Percentiles rank a stretch among this genome's conserved stretches.
These are phyloP conservation scores for Clausena lansium DNA, from an alignment of 345 rosid genomes.

Conservation along the genomic window DNA sequence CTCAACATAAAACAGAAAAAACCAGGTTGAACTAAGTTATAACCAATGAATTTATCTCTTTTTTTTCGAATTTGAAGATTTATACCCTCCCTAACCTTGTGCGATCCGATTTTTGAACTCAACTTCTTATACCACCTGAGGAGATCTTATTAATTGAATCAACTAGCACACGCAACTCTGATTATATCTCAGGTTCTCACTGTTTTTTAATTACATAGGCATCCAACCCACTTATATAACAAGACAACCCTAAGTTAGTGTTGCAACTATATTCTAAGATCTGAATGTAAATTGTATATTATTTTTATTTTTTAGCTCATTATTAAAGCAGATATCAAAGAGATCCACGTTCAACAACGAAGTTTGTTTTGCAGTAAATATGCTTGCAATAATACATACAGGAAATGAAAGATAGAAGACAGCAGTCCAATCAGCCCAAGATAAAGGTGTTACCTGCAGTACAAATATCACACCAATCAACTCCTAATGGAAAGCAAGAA, in stretches of 20 bases:
- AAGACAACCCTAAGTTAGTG: neutral
- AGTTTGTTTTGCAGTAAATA: neutral
- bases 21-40: no score
- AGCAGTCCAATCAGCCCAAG: conserved; percentile 88
- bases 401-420: conserved; percentile 95
- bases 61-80: no score
- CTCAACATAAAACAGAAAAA: no score
- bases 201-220: neutral
- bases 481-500: conserved; percentile 5
- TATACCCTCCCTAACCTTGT: no score
- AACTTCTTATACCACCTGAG: neutral
- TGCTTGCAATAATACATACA: conserved; percentile 37
- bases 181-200: neutral
- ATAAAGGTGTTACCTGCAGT: conserved; percentile 84
- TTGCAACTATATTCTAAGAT: neutral
- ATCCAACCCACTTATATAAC: conserved; percentile 1
- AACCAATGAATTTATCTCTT: no score
- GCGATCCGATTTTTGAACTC: neutral
- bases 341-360: neutral
- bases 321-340: neutral
- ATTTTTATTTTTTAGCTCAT: neutral
- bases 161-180: neutral
- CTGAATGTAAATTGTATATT: neutral
- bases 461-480: conserved; percentile 22
- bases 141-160: neutral